These are phyloP conservation scores for Ascochyta clinopodiicola DNA, from an alignment of 2,329 filamentous ascomycete genomes.

Conservation along the genomic window DNA sequence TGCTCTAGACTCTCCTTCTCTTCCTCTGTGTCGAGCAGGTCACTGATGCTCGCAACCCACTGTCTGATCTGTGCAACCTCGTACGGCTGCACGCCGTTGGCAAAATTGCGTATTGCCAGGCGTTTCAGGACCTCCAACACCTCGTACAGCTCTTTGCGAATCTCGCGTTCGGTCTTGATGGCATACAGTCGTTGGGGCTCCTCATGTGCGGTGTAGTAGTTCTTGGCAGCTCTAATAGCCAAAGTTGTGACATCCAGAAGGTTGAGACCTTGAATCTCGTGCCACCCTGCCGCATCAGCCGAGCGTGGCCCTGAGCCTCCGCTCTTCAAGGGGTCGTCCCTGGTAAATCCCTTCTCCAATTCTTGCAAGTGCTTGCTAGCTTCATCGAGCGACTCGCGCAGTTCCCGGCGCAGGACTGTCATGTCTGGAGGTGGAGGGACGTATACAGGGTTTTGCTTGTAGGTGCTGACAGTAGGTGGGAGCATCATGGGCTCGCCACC, in stretches of 20 bases:
- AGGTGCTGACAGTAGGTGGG: slow-evolving; percentile 96
- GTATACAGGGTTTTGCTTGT: slow-evolving; percentile 82
- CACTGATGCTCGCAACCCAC: slow-evolving; percentile 82
- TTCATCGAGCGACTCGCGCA: slow-evolving; percentile 72
- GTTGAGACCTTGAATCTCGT: slow-evolving; percentile 89
- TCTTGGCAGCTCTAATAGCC: slow-evolving; percentile 92
- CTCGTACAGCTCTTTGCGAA: slow-evolving; percentile 81
- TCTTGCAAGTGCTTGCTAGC: slow-evolving; percentile 72
- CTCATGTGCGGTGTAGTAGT: slow-evolving; percentile 95
- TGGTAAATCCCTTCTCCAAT: slow-evolving; percentile 51
- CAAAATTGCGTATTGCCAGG: slow-evolving; percentile 87
- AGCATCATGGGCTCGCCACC: slow-evolving; percentile 79
- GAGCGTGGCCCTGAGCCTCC: slow-evolving; percentile 21
- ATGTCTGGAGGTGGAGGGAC: slow-evolving; percentile 85
- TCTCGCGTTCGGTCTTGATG: slow-evolving; percentile 85
- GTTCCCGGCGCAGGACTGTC: slow-evolving; percentile 73
- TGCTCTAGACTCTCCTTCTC: slow-evolving; percentile 77
- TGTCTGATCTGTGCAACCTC: slow-evolving; percentile 76
- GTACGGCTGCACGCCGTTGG: slow-evolving; percentile 77
- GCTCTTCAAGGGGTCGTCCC: slow-evolving; percentile 13
- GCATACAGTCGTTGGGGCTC: slow-evolving; percentile 82
- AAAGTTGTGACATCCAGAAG: slow-evolving; percentile 91
- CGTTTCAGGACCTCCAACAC: slow-evolving; percentile 92
- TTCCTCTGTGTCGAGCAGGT: slow-evolving; percentile 78
- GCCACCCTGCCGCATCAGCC: slow-evolving; percentile 68